Percentiles rank a stretch among this genome's conserved stretches.
Conservation (phyloP, 1,284 basidiomycete species). For the Puccinia triticina region DNA sequence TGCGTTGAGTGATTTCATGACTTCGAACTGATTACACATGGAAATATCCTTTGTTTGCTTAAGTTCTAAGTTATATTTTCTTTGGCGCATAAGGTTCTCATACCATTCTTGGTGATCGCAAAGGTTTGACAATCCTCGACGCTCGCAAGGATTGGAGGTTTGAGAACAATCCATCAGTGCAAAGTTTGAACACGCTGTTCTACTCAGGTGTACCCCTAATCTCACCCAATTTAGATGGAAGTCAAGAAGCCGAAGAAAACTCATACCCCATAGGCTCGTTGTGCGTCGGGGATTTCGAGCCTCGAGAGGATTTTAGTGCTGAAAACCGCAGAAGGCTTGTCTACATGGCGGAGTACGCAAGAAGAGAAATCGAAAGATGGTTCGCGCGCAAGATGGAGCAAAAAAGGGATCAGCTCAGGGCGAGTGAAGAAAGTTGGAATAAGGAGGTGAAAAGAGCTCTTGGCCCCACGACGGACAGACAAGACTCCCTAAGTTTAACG, state of each 20-base stretch:
- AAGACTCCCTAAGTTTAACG: not conserved
- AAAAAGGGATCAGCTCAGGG: slow-evolving; percentile 16
- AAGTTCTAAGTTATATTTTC: not conserved
- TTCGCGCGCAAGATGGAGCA: slow-evolving; percentile 24
- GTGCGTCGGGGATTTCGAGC: slow-evolving; percentile 31
- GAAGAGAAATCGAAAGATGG: slow-evolving; percentile 46
- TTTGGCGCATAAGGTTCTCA: slow-evolving; percentile 24
- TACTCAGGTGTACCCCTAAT: slow-evolving; percentile 44
- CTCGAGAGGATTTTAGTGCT: slow-evolving; percentile 35
- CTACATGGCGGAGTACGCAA: slow-evolving; percentile 45
- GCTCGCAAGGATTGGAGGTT: slow-evolving; percentile 50
- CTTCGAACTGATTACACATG: not conserved
- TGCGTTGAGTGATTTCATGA: slow-evolving; percentile 13
- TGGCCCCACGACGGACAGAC: not conserved
- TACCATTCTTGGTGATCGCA: slow-evolving; percentile 44
- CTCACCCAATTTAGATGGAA: slow-evolving; percentile 38
- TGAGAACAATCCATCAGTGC: slow-evolving; percentile 36
- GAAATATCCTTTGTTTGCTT: not conserved
- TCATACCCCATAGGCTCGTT: slow-evolving; percentile 38
- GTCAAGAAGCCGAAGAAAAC: slow-evolving; percentile 26
- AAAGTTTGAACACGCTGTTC: slow-evolving; percentile 20
- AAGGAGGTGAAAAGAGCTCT: slow-evolving; percentile 21
- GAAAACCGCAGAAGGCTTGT: slow-evolving; percentile 43
- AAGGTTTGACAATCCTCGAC: slow-evolving; percentile 40
- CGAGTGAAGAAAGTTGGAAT: slow-evolving; percentile 23